Evolutionary conservation across 169 alveolate species (phyloP), one percentile per base, ranked within the genome.

Genomic region (Theileria annulata): DNA sequence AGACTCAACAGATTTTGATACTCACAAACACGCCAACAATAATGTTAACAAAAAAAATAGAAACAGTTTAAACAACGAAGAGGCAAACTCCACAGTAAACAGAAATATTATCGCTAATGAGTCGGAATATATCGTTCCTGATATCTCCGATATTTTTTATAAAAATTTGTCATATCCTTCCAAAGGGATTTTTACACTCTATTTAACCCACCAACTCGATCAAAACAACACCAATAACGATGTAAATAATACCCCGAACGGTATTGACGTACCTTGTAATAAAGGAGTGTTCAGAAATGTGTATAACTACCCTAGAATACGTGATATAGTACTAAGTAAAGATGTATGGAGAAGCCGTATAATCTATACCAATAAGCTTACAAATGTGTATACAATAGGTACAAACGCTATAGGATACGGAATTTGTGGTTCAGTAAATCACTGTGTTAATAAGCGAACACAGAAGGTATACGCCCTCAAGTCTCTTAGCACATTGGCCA

Each of bases 361-460:
- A 0, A 19, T 75, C 17, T 63, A 37, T 48, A 15, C 31, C 33
- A 10, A 17, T 10, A 70, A 77, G 37, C 48, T 83, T 12, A 66
- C 64, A 23, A 27, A 21, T 25, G 21, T 54, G 30, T 83, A 83
- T 54, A 47, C 48, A 25, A 54, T 83, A 9, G 79, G 74, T 2
- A n/a, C 85, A 48, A 72, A 49, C 68, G 48, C 82, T 0, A 83
- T 83, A 23, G 90, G 90, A 10, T 66, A 21, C 72, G 90, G 90
- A n/a, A 84, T 83, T n/a, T 75, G 90, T 23, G 90, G 90, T 28
- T 77, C 90, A 10, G 90, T 83, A 21, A 75, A 69, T 23, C 87
- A 83, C 31, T 71, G 64, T 6, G 77, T 83, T 33, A 76, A 83
- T 60, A 35, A 68, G 42, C 70, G 30, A 30, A 67, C 90, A 19